Evolutionary conservation across 2,329 filamentous ascomycete genomes (phyloP).

Genomic region (Falciphora oryzae): DNA sequence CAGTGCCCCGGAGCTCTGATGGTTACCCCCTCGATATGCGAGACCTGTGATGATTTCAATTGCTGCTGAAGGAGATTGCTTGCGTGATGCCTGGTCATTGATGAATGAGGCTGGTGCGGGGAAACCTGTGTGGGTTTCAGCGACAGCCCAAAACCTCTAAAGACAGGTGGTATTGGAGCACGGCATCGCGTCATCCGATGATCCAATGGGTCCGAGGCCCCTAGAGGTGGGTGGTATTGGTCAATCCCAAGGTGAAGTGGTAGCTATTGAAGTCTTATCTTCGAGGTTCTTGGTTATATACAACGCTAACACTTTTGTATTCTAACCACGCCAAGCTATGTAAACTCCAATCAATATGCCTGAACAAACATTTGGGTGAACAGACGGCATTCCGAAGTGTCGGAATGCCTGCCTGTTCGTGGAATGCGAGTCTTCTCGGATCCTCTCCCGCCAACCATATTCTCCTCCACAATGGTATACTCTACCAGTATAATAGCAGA

Average conservation of each 20-base stretch:
- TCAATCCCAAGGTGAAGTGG: not conserved
- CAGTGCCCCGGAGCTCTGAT: not conserved
- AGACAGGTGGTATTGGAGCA: not conserved
- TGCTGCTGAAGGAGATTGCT: not conserved
- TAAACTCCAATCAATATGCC: not conserved
- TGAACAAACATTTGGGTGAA: not conserved
- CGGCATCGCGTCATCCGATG: too few relatives aligned
- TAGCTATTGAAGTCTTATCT: not conserved
- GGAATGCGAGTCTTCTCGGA: too few relatives aligned
- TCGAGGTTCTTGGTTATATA: not conserved
- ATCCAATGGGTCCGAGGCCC: too few relatives aligned
- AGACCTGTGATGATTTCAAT: not conserved
- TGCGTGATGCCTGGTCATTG: too few relatives aligned
- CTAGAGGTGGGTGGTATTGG: too few relatives aligned
- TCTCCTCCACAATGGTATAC: too few relatives aligned
- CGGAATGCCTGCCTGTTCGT: too few relatives aligned
- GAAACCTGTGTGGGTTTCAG: not conserved
- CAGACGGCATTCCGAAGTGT: too few relatives aligned
- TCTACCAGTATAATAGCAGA: too few relatives aligned
- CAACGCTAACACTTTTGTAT: not conserved
- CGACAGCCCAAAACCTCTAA: too few relatives aligned
- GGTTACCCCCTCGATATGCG: not conserved
- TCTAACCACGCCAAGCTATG: not conserved
- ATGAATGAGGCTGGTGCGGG: not conserved
- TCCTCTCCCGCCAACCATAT: too few relatives aligned